These are phyloP conservation scores for Danielia oregonensis DNA, from an alignment of 805 yeast genomes.

Conservation along the genomic window DNA sequence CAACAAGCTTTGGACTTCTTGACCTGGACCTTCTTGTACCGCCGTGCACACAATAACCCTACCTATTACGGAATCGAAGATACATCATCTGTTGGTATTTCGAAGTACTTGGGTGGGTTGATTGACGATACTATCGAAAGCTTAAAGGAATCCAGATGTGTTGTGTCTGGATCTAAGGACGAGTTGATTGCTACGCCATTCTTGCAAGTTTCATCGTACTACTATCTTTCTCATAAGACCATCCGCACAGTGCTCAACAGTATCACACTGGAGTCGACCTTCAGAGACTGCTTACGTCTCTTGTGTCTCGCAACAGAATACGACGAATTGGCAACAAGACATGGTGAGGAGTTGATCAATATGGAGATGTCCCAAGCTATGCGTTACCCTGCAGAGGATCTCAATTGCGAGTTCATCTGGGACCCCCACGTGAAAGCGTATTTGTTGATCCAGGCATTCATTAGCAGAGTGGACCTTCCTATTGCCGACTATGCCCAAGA, in stretches of 20 bases:
- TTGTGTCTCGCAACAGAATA: conserved; percentile 70
- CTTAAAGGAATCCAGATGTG: conserved; percentile 70
- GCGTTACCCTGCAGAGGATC: conserved; percentile 55
- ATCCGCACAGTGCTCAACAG: conserved; percentile 46
- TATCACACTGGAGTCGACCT: conserved; percentile 21
- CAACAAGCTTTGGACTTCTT: conserved; percentile 73
- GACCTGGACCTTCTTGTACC: conserved; percentile 71
- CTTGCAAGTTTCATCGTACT: conserved; percentile 81
- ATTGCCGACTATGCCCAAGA: conserved; percentile 95
- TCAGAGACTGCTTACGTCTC: conserved; percentile 61
- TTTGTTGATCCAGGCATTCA: conserved; percentile 67
- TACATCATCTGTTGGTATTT: conserved; percentile 49
- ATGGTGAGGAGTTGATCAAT: conserved; percentile 77
- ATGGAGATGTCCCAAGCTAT: conserved; percentile 54
- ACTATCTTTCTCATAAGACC: conserved; percentile 89
- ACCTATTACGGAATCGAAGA: conserved; percentile 74
- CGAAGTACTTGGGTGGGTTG: conserved; percentile 55
- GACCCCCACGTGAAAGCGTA: conserved; percentile 84
- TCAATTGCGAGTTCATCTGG: conserved; percentile 65
- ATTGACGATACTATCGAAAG: conserved; percentile 68
- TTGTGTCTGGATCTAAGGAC: conserved; percentile 45
- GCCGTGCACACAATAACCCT: conserved; percentile 75
- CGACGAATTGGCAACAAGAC: conserved; percentile 85
- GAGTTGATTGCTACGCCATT: conserved; percentile 70
- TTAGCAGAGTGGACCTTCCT: conserved; percentile 73